Conservation (phyloP, 2,329 filamentous ascomycete genomes). For the Tolypocladium tundrense region DNA sequence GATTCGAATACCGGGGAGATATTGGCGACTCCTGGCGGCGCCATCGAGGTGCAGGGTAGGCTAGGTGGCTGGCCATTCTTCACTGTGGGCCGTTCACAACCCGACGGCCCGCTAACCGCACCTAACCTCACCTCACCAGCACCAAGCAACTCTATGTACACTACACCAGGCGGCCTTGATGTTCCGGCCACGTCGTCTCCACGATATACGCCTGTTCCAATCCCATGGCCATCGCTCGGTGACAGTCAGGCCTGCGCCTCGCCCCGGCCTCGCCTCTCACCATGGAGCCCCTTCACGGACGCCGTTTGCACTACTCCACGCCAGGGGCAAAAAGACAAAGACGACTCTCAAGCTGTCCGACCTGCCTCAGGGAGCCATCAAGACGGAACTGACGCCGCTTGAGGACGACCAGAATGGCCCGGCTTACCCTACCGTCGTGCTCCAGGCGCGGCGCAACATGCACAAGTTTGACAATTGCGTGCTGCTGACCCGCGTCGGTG, state of each 20-base stretch:
- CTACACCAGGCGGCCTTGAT: constrained; percentile 4
- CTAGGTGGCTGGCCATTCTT: not conserved
- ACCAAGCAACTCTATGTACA: not conserved
- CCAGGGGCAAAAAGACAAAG: constrained; percentile 43
- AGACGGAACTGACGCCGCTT: constrained; percentile 13
- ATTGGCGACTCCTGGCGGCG: not conserved
- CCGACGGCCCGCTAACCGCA: not conserved
- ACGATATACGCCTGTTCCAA: constrained; percentile 1
- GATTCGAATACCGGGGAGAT: not conserved
- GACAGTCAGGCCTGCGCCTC: not conserved
- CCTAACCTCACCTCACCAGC: not conserved
- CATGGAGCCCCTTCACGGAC: constrained; percentile 6
- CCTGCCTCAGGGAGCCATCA: constrained; percentile 42
- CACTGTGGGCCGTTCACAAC: not conserved
- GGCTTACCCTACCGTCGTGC: constrained; percentile 75
- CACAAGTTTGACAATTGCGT: constrained; percentile 84
- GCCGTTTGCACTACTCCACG: constrained; percentile 8
- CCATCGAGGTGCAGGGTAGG: not conserved
- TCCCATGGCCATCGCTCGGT: not conserved
- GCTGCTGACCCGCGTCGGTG: constrained; percentile 80
- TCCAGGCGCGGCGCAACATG: constrained; percentile 85
- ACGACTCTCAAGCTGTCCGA: constrained; percentile 44
- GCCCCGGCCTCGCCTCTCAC: not conserved
- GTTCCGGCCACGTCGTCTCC: constrained; percentile 6
- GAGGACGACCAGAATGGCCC: constrained; percentile 34